Percentiles rank a stretch among this genome's conserved stretches.
Evolutionary conservation across 2,329 filamentous ascomycete species (phyloP).

Genomic region (Fusarium agapanthi): DNA sequence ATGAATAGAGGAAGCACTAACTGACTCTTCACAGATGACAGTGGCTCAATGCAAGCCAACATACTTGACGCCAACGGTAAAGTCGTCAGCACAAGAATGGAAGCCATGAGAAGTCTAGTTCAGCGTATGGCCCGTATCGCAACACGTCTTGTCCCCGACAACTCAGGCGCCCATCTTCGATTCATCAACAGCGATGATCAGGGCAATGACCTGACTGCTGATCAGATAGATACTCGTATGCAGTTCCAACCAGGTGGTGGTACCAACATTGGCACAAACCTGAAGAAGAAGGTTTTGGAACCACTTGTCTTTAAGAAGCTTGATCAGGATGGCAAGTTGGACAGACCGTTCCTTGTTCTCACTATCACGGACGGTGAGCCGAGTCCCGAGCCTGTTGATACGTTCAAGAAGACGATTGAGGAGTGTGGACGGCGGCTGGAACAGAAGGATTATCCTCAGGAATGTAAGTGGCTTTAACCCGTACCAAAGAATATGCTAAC

Average conservation of each 20-base stretch:
- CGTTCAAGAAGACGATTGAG: not conserved
- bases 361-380: not conserved
- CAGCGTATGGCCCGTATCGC: not conserved
- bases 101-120: not conserved
- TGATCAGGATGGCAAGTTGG: not conserved
- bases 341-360: not conserved
- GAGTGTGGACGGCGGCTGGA: not conserved
- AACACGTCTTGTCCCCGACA: not conserved
- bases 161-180: not conserved
- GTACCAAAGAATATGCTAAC: rapidly evolving
- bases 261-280: not conserved
- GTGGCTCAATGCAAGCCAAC: not conserved
- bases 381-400: not conserved
- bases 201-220: not conserved
- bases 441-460: not conserved
- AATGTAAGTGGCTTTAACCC: not conserved
- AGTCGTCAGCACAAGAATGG: not conserved
- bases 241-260: not conserved
- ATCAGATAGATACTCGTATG: not conserved
- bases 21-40: not conserved
- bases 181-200: not conserved
- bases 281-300: not conserved
- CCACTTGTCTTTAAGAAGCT: not conserved
- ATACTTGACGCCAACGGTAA: not conserved
- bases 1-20: not conserved